These are phyloP conservation scores for Avena eriantha DNA, from an alignment of 176 grass and related monocot species.

Conservation along the genomic window DNA sequence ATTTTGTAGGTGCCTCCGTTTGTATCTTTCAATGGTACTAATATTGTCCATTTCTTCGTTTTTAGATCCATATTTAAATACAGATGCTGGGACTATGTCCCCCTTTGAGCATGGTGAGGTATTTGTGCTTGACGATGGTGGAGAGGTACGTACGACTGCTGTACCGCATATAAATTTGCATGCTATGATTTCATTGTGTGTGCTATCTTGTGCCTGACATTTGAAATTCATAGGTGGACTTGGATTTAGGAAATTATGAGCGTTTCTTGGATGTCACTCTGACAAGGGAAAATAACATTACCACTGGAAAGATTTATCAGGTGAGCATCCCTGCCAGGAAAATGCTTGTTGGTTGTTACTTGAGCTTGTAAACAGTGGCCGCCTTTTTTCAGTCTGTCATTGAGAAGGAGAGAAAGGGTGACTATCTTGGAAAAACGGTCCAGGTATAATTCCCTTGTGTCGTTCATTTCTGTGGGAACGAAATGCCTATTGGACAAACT, in stretches of 20 bases:
- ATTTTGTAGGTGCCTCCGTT: neutral
- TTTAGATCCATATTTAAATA: conserved; percentile 95
- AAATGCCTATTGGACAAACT: conserved; percentile 17
- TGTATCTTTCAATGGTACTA: conserved; percentile 6
- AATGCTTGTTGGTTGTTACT: conserved; percentile 29
- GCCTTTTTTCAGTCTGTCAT: conserved; percentile 80
- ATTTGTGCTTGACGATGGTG: conserved; percentile 98
- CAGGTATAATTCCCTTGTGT: conserved; percentile 54
- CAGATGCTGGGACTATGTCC: conserved; percentile 98
- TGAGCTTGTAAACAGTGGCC: conserved; percentile 27
- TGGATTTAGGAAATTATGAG: conserved; percentile 97
- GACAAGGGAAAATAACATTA: conserved; percentile 92
- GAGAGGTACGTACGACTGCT: conserved; percentile 58
- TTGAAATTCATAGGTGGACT: conserved; percentile 66
- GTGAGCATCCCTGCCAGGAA: conserved; percentile 29
- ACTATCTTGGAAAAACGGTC: conserved; percentile 96
- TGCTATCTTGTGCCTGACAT: conserved; percentile 30
- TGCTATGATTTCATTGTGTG: neutral
- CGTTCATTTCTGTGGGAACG: neutral
- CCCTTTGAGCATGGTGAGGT: conserved; percentile 98
- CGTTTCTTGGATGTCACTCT: conserved; percentile 94
- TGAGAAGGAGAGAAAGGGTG: conserved; percentile 92
- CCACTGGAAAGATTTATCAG: conserved; percentile 99
- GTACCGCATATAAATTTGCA: conserved; percentile 4
- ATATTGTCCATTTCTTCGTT: neutral